Percentiles rank a stretch among this genome's conserved stretches.
Evolutionary conservation across 2,329 filamentous ascomycete genomes (phyloP).

Genomic region (Phyllosticta citrichinensis): DNA sequence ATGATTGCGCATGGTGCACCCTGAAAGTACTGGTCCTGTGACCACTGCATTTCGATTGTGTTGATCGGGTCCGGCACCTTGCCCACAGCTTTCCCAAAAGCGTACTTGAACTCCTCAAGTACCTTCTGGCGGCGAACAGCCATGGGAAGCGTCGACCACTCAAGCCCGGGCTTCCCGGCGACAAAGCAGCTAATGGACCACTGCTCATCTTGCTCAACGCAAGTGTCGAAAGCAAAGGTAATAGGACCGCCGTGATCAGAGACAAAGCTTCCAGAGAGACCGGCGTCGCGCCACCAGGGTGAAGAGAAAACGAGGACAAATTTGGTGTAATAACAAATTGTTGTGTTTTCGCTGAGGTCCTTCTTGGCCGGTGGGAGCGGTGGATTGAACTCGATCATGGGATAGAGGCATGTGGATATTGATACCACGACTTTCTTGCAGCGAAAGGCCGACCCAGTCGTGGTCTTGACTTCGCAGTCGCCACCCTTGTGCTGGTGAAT

Average conservation of each 20-base stretch:
- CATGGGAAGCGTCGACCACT: conserved; percentile 23
- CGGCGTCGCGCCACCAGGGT: conserved; percentile 38
- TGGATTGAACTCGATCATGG: background rate
- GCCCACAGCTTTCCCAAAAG: background rate
- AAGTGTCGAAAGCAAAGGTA: conserved; percentile 18
- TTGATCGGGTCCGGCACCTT: conserved; percentile 5
- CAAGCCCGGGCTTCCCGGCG: conserved; percentile 28
- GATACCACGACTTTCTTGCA: conserved; percentile 39
- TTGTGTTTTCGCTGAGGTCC: background rate
- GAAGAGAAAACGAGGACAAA: conserved; percentile 37
- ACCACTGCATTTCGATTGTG: conserved; percentile 21
- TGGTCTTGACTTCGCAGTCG: conserved; percentile 17
- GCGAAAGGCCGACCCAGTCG: conserved; percentile 23
- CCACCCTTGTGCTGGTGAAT: conserved; percentile 19
- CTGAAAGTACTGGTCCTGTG: conserved; percentile 15
- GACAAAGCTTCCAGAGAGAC: conserved; percentile 28
- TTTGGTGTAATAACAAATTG: conserved; percentile 41
- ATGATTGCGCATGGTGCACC: background rate
- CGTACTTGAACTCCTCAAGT: background rate
- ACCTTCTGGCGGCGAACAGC: conserved; percentile 20
- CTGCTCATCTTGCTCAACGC: conserved; percentile 16
- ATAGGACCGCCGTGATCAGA: conserved; percentile 9
- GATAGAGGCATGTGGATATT: conserved; percentile 37
- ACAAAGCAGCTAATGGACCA: conserved; percentile 34
- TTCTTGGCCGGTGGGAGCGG: background rate